Evolutionary conservation across 2,329 filamentous ascomycete genomes (phyloP), one percentile per base, ranked within the genome.

Genomic region (Phoma sp.): DNA sequence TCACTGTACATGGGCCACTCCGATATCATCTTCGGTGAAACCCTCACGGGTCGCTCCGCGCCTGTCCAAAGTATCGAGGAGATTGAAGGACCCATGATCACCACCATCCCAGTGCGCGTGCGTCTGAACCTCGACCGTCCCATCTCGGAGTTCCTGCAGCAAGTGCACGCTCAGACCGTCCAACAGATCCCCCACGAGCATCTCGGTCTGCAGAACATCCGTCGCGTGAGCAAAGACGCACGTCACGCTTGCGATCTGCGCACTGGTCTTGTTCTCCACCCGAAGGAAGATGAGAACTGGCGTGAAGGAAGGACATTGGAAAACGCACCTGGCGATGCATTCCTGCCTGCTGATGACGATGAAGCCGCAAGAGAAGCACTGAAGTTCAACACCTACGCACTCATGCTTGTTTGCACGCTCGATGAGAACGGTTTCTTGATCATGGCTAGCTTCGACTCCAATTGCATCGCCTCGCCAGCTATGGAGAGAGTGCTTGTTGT

Each of bases 371-470:
- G 83, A 40, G 85, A 88, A 61, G 85, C 85, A 0, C 77, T 87
- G 0, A 79, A 81, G 54, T 82, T 82, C 65, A 81, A 81, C 48
- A 80, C 80, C 1, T 88, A 88, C 65, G 82, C 85, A 1, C 80
- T 89, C 29, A 88, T 89, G 78, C 74, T 89, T 19, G 86, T 88
- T 37, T 89, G 86, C 69, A 85, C 83, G 4, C 74, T 88, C 6
- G 81, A 84, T 32, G 77, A 81, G 2, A 76, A 79, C 56, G 81
- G 82, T 1, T 84, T 88, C 65, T 71, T 82, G 15, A 77, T 86
- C 51, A 86, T 85, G 76, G 85, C 85, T 0, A 87, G 86, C 63
- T 88, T 88, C 63, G 86, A 89, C 64, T 85, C 85, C 21, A 81
- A 82, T n/a, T 80, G 82, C 0, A 81, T 89, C 17, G 76, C 76